Conservation (phyloP, 257 asterid species). For the Penstemon davidsonii region DNA sequence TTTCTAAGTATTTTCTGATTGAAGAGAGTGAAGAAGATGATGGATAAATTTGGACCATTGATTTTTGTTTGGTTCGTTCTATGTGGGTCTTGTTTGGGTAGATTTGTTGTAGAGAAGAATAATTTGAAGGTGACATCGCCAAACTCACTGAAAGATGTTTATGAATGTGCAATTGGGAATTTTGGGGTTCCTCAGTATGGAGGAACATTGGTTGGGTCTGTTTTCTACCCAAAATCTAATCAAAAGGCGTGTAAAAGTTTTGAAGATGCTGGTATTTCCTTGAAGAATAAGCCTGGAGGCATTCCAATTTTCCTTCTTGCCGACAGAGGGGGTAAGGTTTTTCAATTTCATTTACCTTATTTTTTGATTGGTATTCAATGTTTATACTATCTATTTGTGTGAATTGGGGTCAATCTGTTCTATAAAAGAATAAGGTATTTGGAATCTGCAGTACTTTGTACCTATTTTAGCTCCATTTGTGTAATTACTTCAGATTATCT, state of each 20-base stretch:
- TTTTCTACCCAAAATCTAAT: slow-evolving; percentile 51
- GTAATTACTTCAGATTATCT: too few relatives aligned
- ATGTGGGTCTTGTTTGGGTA: slow-evolving; percentile 40
- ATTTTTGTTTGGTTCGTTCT: slow-evolving; percentile 33
- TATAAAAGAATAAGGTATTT: too few relatives aligned
- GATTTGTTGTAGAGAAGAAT: slow-evolving; percentile 53
- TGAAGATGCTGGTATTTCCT: slow-evolving; percentile 39
- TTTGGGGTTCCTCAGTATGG: slow-evolving; percentile 66
- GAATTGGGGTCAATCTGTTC: too few relatives aligned
- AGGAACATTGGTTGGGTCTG: slow-evolving; percentile 51
- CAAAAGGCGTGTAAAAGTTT: slow-evolving; percentile 44
- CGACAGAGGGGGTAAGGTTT: slow-evolving; percentile 51
- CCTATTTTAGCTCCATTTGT: too few relatives aligned
- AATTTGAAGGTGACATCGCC: slow-evolving; percentile 52
- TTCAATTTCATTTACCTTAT: neutral
- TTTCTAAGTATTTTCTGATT: too few relatives aligned
- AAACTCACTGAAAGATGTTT: slow-evolving; percentile 39
- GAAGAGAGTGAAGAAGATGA: slow-evolving; percentile 29
- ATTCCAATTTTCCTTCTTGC: slow-evolving; percentile 50
- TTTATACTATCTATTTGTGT: too few relatives aligned
- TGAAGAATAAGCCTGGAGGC: slow-evolving; percentile 49
- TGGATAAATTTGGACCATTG: slow-evolving; percentile 18
- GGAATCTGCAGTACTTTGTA: too few relatives aligned
- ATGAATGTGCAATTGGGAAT: slow-evolving; percentile 61
- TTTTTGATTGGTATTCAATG: neutral